These are phyloP conservation scores for Mycosphaerella arachidis DNA, from an alignment of 2,329 filamentous ascomycete genomes.

Conservation along the genomic window DNA sequence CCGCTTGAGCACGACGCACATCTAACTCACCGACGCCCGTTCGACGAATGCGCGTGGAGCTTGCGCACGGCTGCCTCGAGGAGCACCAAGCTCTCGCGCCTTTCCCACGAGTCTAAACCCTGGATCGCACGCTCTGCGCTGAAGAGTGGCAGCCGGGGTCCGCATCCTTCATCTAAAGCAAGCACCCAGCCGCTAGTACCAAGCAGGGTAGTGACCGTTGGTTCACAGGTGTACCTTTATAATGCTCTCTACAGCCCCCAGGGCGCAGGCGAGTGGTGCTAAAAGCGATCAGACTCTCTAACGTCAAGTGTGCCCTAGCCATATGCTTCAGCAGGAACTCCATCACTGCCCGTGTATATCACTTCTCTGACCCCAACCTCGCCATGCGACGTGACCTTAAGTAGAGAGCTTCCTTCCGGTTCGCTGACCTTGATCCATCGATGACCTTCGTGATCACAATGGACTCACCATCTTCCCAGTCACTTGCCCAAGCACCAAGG, in stretches of 20 bases:
- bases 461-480: conserved; percentile 33
- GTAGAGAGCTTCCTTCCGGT: conserved; percentile 15
- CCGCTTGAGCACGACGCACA: not conserved
- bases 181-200: conserved; percentile 22
- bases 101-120: conserved; percentile 7
- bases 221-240: conserved; percentile 25
- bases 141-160: conserved; percentile 17
- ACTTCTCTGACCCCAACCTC: conserved; percentile 14
- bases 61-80: conserved; percentile 9
- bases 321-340: conserved; percentile 15
- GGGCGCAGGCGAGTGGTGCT: conserved; percentile 17
- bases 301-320: conserved; percentile 1
- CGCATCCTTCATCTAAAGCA: conserved; percentile 22
- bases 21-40: not conserved
- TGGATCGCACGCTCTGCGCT: conserved; percentile 15
- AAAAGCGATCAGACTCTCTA: conserved; percentile 7
- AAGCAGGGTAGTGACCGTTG: conserved; percentile 21
- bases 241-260: conserved; percentile 22
- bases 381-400: conserved; percentile 13
- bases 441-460: conserved; percentile 22
- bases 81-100: conserved; percentile 7
- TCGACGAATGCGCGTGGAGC: conserved; percentile 12
- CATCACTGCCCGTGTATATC: conserved; percentile 17
- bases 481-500: conserved; percentile 18
- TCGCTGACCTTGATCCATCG: conserved; percentile 20